Evolutionary conservation across 305 asterid genomes (phyloP), one percentile per base, ranked within the genome.

Genomic region (Fraxinus baroniana): DNA sequence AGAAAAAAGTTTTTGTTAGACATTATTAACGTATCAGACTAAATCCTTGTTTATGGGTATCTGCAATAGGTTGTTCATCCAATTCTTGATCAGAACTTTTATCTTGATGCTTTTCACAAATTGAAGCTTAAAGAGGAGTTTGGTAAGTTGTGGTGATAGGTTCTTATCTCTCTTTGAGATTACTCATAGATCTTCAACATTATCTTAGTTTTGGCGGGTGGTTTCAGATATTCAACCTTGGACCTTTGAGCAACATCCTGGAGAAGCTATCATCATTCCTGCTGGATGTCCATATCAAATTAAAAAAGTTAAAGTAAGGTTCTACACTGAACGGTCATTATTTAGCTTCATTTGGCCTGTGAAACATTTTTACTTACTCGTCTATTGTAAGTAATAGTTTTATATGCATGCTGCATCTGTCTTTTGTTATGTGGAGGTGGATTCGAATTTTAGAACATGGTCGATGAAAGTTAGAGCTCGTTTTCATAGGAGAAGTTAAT

Each of bases 261-360:
- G 98, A 66, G 98, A 97, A 87, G 99, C 98, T 86, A 84, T 97
- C 87, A 89, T 94, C 88, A 85, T 97, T 90, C 98, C 99, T 49
- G 99, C 97, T 82, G 99, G 99, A 86, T 97, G 98, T 80, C 99
- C 99, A 13, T 97, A 93, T 85, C 98, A 97, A 88, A 87, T 92
- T 80, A 90, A 90, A 87, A 94, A 90, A 87, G 84, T 93, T 73
- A 97, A 91, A 95, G 99, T 95, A 83, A 20, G 44, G 10, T 77
- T 81, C 64, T 18, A 24, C 30, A 77, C 36, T 36, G 20, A 83
- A 49, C 30, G 2, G 70, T 36, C 20, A n/a, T 26, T 66, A 8
- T 13, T 66, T 71, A 37, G 37, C 62, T 82, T 78, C 44, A 36
- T 57, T 81, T 79, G 7, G 20, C 32, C 44, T 35, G 66, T 5